A percentile compares a stretch with the other conserved stretches of the same genome.
Evolutionary conservation across 441 rosid species (phyloP).

Genomic region (Euphorbia celastroides): DNA sequence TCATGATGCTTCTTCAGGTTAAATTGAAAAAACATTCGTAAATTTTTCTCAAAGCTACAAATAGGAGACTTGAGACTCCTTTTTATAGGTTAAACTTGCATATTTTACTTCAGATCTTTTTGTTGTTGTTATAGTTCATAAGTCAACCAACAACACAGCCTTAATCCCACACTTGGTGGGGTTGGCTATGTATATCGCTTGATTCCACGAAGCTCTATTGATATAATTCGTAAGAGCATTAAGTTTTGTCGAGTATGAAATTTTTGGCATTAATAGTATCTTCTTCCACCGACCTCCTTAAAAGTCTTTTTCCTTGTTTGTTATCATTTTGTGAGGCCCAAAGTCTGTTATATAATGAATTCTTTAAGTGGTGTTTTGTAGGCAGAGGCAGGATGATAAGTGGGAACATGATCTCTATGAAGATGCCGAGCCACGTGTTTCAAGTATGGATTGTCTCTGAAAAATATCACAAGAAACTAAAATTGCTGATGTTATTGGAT

Average conservation of each 20-base stretch:
- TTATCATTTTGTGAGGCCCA: background rate
- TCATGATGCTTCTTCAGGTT: background rate
- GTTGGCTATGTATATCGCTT: no score
- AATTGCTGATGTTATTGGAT: constrained; percentile 34
- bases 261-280: background rate
- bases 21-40: background rate
- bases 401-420: constrained; percentile 97
- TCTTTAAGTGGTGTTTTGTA: constrained; percentile 30
- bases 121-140: background rate
- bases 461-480: constrained; percentile 19
- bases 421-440: constrained; percentile 39
- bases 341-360: constrained; percentile 7
- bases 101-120: background rate
- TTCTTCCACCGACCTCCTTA: background rate
- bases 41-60: background rate
- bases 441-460: constrained; percentile 46
- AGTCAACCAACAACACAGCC: no score
- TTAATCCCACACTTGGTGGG: no score
- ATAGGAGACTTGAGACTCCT: background rate
- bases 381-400: constrained; percentile 90
- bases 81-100: background rate
- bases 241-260: background rate
- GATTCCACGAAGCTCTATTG: no score
- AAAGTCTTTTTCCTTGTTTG: constrained; percentile 1
- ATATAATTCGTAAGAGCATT: background rate